Evolutionary conservation across 441 rosid species (phyloP).

Genomic region (Syzygium syzygioides): DNA sequence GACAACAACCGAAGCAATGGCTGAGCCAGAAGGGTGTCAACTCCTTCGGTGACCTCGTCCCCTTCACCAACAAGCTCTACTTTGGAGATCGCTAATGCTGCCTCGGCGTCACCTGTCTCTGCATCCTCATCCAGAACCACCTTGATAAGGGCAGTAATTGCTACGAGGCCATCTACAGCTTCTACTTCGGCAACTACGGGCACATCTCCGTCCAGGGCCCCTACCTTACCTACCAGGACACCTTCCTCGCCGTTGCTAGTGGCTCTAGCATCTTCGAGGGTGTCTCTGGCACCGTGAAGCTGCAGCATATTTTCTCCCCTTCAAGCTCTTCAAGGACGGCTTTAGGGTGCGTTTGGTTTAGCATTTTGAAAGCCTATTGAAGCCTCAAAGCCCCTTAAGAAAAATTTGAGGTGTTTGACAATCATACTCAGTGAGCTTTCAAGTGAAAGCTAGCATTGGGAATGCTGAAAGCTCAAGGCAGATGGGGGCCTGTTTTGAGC

Average conservation of each 20-base stretch:
- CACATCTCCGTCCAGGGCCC: slow-evolving; percentile 18
- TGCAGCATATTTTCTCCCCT: slow-evolving; percentile 21
- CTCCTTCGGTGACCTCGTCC: slow-evolving; percentile 24
- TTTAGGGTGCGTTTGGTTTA: too few relatives aligned
- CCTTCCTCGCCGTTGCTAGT: slow-evolving; percentile 10
- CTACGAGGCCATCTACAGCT: slow-evolving; percentile 18
- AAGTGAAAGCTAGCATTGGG: too few relatives aligned
- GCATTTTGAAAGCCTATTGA: too few relatives aligned
- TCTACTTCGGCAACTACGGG: slow-evolving; percentile 17
- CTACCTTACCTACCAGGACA: slow-evolving; percentile 12
- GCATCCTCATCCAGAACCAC: slow-evolving; percentile 10
- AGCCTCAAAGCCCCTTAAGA: too few relatives aligned
- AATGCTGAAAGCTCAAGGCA: too few relatives aligned
- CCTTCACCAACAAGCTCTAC: slow-evolving; percentile 28
- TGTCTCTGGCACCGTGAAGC: slow-evolving; percentile 18
- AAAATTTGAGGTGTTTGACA: too few relatives aligned
- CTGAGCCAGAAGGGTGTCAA: slow-evolving; percentile 17
- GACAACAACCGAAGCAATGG: not conserved
- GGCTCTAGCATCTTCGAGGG: slow-evolving; percentile 19
- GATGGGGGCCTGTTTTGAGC: too few relatives aligned
- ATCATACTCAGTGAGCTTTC: too few relatives aligned
- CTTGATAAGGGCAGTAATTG: slow-evolving; percentile 12
- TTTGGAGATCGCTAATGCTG: slow-evolving; percentile 12
- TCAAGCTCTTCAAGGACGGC: slow-evolving; percentile 10
- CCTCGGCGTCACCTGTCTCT: slow-evolving; percentile 9